Conservation (phyloP, 768 basidiomycete species). For the Myochromella boudieri region DNA sequence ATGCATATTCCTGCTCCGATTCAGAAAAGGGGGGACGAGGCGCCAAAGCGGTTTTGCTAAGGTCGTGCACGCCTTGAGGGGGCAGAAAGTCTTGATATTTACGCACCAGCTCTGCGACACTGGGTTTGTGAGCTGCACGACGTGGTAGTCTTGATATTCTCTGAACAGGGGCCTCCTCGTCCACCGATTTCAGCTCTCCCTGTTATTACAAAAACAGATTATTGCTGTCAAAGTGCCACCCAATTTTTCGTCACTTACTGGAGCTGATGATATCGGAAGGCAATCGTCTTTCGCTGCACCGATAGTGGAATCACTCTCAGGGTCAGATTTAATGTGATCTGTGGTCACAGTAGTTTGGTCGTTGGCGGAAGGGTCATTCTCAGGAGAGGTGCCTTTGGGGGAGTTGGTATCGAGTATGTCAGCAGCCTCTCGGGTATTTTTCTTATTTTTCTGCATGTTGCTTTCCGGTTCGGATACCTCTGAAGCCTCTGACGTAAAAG, state of each 20-base stretch:
- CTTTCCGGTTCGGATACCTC: slow-evolving; percentile 69
- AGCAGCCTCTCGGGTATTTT: slow-evolving; percentile 9
- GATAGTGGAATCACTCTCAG: slow-evolving; percentile 85
- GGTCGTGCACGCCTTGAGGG: slow-evolving; percentile 67
- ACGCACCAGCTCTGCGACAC: slow-evolving; percentile 83
- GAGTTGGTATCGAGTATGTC: not conserved
- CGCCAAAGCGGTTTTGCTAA: slow-evolving; percentile 68
- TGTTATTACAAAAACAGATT: slow-evolving; percentile 3
- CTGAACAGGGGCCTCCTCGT: slow-evolving; percentile 26
- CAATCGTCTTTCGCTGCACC: slow-evolving; percentile 48
- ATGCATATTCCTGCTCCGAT: slow-evolving; percentile 71
- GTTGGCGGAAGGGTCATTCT: slow-evolving; percentile 9
- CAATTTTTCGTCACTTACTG: slow-evolving; percentile 24
- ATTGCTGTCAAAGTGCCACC: not conserved
- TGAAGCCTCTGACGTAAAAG: slow-evolving; percentile 67
- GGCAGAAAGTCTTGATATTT: slow-evolving; percentile 80
- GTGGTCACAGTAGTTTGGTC: slow-evolving; percentile 8
- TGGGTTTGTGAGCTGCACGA: slow-evolving; percentile 52
- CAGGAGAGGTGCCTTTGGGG: slow-evolving; percentile 3
- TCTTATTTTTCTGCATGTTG: slow-evolving; percentile 18
- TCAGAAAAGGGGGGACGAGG: slow-evolving; percentile 67
- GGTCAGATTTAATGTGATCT: slow-evolving; percentile 47
- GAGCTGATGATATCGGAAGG: slow-evolving; percentile 15
- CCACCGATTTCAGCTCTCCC: slow-evolving; percentile 19
- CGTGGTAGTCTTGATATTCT: slow-evolving; percentile 64